Percentiles rank a stretch among this genome's conserved stretches.
Conservation (phyloP, 1,139 yeast genomes). For the Pichia sp. region DNA sequence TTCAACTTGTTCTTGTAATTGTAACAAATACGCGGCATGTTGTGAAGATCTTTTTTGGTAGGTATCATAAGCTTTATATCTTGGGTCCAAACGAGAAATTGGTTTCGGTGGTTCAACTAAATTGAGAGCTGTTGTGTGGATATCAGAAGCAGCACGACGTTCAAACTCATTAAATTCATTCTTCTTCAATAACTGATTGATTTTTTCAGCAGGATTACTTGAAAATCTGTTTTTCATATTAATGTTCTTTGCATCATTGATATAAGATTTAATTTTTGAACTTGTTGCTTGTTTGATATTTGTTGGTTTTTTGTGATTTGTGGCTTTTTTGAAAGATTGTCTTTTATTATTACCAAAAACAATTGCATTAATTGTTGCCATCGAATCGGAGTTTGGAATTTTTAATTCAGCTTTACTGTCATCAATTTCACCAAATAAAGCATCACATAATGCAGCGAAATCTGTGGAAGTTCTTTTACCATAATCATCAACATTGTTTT, state of each 20-base stretch:
- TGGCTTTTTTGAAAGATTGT: neutral
- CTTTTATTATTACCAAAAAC: slow-evolving; percentile 20
- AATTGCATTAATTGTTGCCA: slow-evolving; percentile 27
- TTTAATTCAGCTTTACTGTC: slow-evolving; percentile 16
- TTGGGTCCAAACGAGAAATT: slow-evolving; percentile 64
- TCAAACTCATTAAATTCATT: slow-evolving; percentile 38
- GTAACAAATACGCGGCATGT: slow-evolving; percentile 21
- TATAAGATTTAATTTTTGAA: slow-evolving; percentile 1
- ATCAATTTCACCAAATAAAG: slow-evolving; percentile 46
- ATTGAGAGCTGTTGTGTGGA: slow-evolving; percentile 2
- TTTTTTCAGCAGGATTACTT: slow-evolving; percentile 27
- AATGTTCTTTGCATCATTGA: neutral
- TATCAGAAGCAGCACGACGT: slow-evolving; percentile 41
- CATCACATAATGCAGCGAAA: slow-evolving; percentile 71
- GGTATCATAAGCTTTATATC: slow-evolving; percentile 27
- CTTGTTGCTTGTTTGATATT: slow-evolving; percentile 5
- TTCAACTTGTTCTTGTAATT: slow-evolving; percentile 17
- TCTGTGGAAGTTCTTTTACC: slow-evolving; percentile 72
- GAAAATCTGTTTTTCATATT: slow-evolving; percentile 9
- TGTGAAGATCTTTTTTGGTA: slow-evolving; percentile 26
- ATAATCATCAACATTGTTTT: slow-evolving; percentile 68
- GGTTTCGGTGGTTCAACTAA: slow-evolving; percentile 47
- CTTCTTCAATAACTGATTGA: slow-evolving; percentile 27
- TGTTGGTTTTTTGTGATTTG: slow-evolving; percentile 2
- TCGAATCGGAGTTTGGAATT: slow-evolving; percentile 25